phyloP scores from a whole-genome alignment of 2,329 filamentous ascomycete genomes.

The Fusarium solani-melongenae region DNA sequence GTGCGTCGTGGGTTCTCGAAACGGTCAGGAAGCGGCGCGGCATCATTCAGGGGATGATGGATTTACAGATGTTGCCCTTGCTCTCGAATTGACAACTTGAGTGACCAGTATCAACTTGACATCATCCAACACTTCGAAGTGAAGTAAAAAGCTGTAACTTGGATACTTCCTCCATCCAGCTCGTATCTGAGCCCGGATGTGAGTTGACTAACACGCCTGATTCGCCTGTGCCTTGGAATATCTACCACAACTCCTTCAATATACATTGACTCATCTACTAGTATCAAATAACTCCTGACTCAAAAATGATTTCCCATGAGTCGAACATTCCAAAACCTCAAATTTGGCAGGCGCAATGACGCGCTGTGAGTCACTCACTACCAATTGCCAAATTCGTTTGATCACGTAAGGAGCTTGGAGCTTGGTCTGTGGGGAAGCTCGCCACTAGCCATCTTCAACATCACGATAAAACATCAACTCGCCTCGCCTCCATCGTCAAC shows the following conservation, averaged over 20 bases:
- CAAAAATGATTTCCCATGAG: slow-evolving; percentile 1
- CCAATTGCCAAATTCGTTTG: slow-evolving; percentile 18
- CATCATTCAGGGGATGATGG: not conserved
- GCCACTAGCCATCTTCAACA: slow-evolving; percentile 21
- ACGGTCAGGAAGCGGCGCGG: not conserved
- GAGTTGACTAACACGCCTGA: not conserved
- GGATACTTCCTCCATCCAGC: not conserved
- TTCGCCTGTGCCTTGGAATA: not conserved
- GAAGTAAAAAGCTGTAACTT: not conserved
- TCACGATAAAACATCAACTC: slow-evolving; percentile 28
- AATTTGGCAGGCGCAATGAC: slow-evolving; percentile 16
- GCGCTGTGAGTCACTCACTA: slow-evolving; percentile 32
- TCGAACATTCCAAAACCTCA: not conserved
- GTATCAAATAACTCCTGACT: slow-evolving; percentile 13
- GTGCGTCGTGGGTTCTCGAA: not conserved
- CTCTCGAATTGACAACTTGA: not conserved
- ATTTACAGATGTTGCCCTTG: not conserved
- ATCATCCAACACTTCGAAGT: not conserved
- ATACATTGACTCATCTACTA: not conserved
- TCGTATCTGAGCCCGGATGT: not conserved
- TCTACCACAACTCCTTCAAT: not conserved
- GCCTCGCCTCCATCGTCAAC: not conserved
- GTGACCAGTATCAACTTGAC: not conserved
- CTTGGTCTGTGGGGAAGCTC: slow-evolving; percentile 25
- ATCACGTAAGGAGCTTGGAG: slow-evolving; percentile 29